phyloP scores from a whole-genome alignment of 2,329 filamentous ascomycete species.

The Aspergillus felis region DNA sequence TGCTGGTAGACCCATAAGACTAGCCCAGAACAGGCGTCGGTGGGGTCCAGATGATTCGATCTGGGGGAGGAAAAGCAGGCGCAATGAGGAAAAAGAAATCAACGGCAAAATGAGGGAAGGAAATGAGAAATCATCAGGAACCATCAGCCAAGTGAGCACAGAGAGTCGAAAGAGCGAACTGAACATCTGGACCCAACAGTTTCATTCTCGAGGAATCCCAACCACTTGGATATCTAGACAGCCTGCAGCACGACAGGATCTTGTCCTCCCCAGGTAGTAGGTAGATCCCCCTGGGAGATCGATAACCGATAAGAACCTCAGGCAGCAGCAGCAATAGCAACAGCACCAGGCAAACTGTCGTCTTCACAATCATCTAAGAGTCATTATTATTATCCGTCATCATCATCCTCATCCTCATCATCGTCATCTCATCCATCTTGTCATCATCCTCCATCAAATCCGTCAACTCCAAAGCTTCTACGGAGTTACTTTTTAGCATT shows the following conservation, averaged over 20 bases:
- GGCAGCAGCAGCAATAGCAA: constrained; percentile 1
- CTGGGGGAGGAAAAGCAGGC: constrained; percentile 18
- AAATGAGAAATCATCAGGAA: not conserved
- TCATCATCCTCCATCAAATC: constrained; percentile 2
- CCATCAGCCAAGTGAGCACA: not conserved
- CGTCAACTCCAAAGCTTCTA: constrained; percentile 5
- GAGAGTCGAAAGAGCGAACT: not conserved
- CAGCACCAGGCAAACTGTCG: not conserved
- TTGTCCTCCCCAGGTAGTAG: constrained; percentile 13
- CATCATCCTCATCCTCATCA: constrained; percentile 7
- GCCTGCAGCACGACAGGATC: not conserved
- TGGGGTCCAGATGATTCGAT: constrained; percentile 27
- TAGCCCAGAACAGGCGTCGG: constrained; percentile 24
- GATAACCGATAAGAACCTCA: constrained; percentile 19
- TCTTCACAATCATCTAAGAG: not conserved
- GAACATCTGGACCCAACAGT: not conserved
- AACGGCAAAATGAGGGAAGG: not conserved
- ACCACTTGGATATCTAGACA: not conserved
- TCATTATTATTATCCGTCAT: not conserved
- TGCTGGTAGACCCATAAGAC: constrained; percentile 15
- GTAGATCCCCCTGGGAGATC: constrained; percentile 22
- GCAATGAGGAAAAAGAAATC: not conserved
- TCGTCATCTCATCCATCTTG: not conserved
- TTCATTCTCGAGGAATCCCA: not conserved
- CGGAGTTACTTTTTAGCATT: not conserved